Base-by-base conservation (phyloP, 2,329 filamentous ascomycete genomes). In the Didymellaceae sp. region DNA sequence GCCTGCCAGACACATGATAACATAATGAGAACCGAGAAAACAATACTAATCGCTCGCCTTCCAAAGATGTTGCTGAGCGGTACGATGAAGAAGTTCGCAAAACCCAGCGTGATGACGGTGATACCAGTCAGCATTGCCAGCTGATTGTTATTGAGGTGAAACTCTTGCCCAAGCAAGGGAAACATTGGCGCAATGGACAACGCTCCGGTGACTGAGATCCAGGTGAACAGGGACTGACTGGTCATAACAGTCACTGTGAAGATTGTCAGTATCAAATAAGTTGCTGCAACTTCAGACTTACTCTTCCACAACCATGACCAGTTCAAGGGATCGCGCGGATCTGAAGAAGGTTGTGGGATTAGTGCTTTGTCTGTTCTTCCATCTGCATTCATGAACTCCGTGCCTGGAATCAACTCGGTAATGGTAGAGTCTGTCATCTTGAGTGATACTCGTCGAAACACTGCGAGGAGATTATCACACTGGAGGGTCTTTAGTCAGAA, bases 61-160 rank as follows among this genome's bases (percentile, higher is more conserved):
- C 76, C 75, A 41, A 74, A 78, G 41, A 77, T 77, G 52, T 77
- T 77, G 44, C 71, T 73, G 5, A 76, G 54, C 5, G 76, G 76
- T 11, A 78, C 74, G 33, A 77, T 74, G 49, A 78, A 57, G 52
- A 79, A 73, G 44, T 78, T 78, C 16, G 74, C 72, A 45, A 74
- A 76, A 1, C 76, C 77, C 1, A 77, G 68, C 1, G 74, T 75
- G 37, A 78, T 73, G 28, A 78, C 74, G 32, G 74, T 77, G 21
- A 76, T 66, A 0, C 76, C 76, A 2, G 74, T 76, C 6, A 77
- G 65, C 13, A 78, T 61, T 5, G 66, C 71, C 1, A 77, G 59
- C 43, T 77, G 74, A 14, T 69, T 72, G 48, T 75, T 69, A 51
- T 70, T 65, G 34, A 78, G 69, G 24, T 73, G 67, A 33, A 76